Evolutionary conservation across 129 eudicot genomes (phyloP), one percentile per base, ranked within the genome.

Genomic region (Artemisia annua): DNA sequence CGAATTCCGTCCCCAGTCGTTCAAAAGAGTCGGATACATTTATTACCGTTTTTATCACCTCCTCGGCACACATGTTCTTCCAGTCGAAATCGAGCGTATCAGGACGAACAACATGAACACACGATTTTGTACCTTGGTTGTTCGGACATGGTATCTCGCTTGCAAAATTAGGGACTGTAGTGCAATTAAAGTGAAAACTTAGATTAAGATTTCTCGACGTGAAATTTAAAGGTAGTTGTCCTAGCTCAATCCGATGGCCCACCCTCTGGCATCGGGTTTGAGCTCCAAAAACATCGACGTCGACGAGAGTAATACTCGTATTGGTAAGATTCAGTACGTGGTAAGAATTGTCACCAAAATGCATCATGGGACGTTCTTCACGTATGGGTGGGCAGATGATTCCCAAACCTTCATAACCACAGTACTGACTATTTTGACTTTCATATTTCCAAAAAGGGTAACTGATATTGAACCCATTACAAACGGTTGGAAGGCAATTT

Each of bases 371-470:
- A 51, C 0, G n/a, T 2, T 0, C 1, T 11, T 9, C 5, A 4
- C 2, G 11, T 18, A 16, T 4, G n/a, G n/a, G 53, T n/a, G 60
- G 22, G 60, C 87, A 83, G 13, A 53, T 57, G 59, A 83, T 55
- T 9, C 87, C 81, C 11, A 83, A 70, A 61, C 73, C 76, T 6
- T 43, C 1, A 18, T 83, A 83, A 11, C 87, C 87, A 63, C 87
- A 83, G 14, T 4, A 12, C n/a, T 50, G 65, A n/a, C 13, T 1
- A 9, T 70, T 0, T 39, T 13, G 14, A 56, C 2, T 11, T 13
- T 24, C 14, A 0, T n/a, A 35, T 15, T 0, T 35, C 82, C 80
- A 78, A 69, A 83, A 83, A 3, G 86, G 86, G 63, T 83, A 78
- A 4, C 58, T 13, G 55, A 83, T 56, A 3, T 0, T 50, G 15